Base-by-base conservation (phyloP, 352 stramenopile genomes). In the Chrysophaeum taylorii region DNA sequence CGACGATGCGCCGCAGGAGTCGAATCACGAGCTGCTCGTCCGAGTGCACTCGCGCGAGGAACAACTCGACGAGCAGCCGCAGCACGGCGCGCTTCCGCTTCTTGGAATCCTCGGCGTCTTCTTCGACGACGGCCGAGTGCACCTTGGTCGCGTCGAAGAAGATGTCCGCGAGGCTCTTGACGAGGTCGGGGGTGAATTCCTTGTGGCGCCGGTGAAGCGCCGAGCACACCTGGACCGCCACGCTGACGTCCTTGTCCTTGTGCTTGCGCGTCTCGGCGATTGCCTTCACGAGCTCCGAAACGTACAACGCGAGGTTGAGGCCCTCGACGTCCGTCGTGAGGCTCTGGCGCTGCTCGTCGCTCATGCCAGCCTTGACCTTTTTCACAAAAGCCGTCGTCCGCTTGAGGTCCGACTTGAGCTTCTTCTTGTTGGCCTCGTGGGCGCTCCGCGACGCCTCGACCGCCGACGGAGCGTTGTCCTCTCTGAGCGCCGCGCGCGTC, bases 311-410 rank as follows among this genome's bases (percentile, higher is more conserved):
- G 61, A 95, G 82, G 75, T 95, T 95, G 42, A 95, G 79, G 68
- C 89, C 86, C 12, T 75, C 69, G 0, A 87, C 79, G 64, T 95
- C 89, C 41, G 88, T 80, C 38, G 54, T 68, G 38, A 78, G 63
- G 15, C 69, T 54, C 38, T 57, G 0, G 15, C 71, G 36, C 42
- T 79, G 71, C 35, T 78, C 70, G 54, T 79, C 76, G 1, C 68
- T 84, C 42, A 94, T 80, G 70, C 43, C 64, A 29, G 84, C 72
- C 66, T 86, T 86, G 68, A 98, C 87, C 75, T 97, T 96, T 76
- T 98, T 98, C 29, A 97, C 93, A 82, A 98, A 98, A 39, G 92
- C 90, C 37, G 91, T 97, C 64, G 89, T 97, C 77, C 96, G 96
- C 80, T 98, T 98, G 64, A 98, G 90, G 83, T 98, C 93, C 66